Evolutionary conservation across 2,329 filamentous ascomycete species (phyloP).

Genomic region (Trichoderma koningii): DNA sequence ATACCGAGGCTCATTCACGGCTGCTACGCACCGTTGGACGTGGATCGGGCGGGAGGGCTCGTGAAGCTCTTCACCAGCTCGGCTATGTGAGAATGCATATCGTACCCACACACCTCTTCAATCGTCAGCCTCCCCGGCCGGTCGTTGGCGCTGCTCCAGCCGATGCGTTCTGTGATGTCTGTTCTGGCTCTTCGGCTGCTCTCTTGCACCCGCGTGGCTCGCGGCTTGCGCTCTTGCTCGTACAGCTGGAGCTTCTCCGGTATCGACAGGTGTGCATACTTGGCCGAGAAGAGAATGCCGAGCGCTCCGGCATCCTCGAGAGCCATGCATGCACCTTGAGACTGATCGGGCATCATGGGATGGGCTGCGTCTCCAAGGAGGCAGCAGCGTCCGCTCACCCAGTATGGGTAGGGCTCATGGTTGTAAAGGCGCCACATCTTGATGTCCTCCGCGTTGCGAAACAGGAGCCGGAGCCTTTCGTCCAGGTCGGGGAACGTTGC

Average conservation of each 20-base stretch:
- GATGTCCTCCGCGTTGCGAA: slow-evolving; percentile 61
- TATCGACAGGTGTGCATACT: slow-evolving; percentile 45
- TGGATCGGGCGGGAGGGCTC: neutral
- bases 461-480: slow-evolving; percentile 52
- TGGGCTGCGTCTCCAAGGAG: slow-evolving; percentile 66
- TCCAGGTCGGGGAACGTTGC: slow-evolving; percentile 61
- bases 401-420: slow-evolving; percentile 53
- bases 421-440: slow-evolving; percentile 59
- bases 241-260: slow-evolving; percentile 49
- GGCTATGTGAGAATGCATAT: slow-evolving; percentile 36
- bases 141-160: slow-evolving; percentile 43
- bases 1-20: neutral
- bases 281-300: slow-evolving; percentile 56
- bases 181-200: slow-evolving; percentile 54
- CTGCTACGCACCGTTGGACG: neutral
- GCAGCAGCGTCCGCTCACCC: slow-evolving; percentile 50
- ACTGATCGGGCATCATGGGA: slow-evolving; percentile 68
- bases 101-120: slow-evolving; percentile 63
- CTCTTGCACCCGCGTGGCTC: slow-evolving; percentile 53
- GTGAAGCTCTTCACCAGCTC: slow-evolving; percentile 23
- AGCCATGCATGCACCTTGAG: slow-evolving; percentile 66
- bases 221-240: slow-evolving; percentile 50
- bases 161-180: slow-evolving; percentile 51
- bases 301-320: slow-evolving; percentile 64
- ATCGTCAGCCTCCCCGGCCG: slow-evolving; percentile 61